These are phyloP conservation scores for Apiospora kogelbergensis DNA, from an alignment of 2,329 filamentous ascomycete genomes.

Conservation along the genomic window DNA sequence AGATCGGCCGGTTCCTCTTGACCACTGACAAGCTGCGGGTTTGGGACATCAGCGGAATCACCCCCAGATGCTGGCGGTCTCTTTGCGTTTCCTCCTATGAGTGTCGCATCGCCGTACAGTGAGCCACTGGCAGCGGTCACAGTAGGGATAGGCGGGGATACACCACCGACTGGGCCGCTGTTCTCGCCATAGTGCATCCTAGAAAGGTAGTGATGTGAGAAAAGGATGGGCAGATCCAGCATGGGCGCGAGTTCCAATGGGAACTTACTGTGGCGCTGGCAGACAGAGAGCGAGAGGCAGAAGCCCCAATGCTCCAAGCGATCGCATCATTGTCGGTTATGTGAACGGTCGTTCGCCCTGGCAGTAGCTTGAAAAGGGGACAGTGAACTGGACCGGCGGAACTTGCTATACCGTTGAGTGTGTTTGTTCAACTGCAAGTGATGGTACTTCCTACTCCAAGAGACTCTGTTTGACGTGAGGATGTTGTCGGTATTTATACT, in stretches of 20 bases:
- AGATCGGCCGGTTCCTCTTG: slow-evolving; percentile 50
- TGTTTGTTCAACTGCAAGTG: not conserved
- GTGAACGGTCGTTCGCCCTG: not conserved
- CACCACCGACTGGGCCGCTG: slow-evolving; percentile 40
- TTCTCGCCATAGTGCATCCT: slow-evolving; percentile 45
- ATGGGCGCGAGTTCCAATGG: not conserved
- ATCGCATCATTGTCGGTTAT: slow-evolving; percentile 2
- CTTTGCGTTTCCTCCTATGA: slow-evolving; percentile 41
- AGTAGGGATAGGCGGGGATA: slow-evolving; percentile 37
- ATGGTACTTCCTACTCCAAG: not conserved
- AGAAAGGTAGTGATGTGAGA: not conserved
- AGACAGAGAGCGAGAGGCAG: slow-evolving; percentile 10
- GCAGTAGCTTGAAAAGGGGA: not conserved
- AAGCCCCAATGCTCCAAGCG: slow-evolving; percentile 11
- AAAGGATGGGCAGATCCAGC: too few species aligned
- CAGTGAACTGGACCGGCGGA: not conserved
- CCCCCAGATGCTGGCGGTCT: slow-evolving; percentile 37
- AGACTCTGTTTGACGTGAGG: not conserved
- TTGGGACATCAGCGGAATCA: slow-evolving; percentile 37
- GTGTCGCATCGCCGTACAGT: slow-evolving; percentile 37
- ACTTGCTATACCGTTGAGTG: not conserved
- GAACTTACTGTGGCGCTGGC: slow-evolving; percentile 14
- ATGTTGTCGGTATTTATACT: not conserved
- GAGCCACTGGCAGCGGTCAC: slow-evolving; percentile 38
- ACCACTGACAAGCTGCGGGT: slow-evolving; percentile 44